These are phyloP conservation scores for Stagonosporopsis chrysanthemi DNA, from an alignment of 2,329 filamentous ascomycete genomes.

Conservation along the genomic window DNA sequence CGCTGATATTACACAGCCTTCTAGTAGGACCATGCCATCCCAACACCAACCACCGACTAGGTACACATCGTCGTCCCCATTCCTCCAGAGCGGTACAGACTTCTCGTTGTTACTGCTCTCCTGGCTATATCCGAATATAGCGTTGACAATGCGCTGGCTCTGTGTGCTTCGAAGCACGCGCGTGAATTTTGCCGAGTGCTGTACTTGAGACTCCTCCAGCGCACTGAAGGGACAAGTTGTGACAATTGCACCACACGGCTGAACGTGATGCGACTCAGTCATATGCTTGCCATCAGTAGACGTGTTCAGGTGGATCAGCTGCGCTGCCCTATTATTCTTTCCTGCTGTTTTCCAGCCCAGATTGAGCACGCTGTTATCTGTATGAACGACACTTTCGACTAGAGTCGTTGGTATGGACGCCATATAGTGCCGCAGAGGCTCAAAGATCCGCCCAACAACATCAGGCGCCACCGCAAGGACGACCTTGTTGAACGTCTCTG, in stretches of 20 bases:
- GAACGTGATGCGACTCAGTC: conserved; percentile 63
- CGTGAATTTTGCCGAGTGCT: conserved; percentile 60
- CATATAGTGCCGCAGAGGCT: conserved; percentile 51
- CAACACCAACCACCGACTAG: conserved; percentile 68
- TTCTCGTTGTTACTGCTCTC: conserved; percentile 25
- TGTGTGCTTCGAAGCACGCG: conserved; percentile 60
- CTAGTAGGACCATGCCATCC: conserved; percentile 69
- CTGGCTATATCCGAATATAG: conserved; percentile 50
- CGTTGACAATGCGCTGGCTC: conserved; percentile 58
- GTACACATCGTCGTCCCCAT: conserved; percentile 63
- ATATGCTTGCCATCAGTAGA: conserved; percentile 36
- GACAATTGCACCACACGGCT: conserved; percentile 61
- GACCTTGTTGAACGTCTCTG: conserved; percentile 59
- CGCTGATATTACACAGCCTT: conserved; percentile 67
- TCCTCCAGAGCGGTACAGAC: conserved; percentile 54
- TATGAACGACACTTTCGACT: conserved; percentile 60
- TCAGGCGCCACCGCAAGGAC: conserved; percentile 64
- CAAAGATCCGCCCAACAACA: conserved; percentile 59
- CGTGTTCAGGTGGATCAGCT: conserved; percentile 46
- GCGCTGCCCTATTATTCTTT: conserved; percentile 18
- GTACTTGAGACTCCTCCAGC: conserved; percentile 50
- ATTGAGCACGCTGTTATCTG: conserved; percentile 36
- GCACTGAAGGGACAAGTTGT: conserved; percentile 59
- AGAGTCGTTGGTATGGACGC: conserved; percentile 56
- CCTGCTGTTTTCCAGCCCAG: background rate